Evolutionary conservation across 2,329 filamentous ascomycete species (phyloP).

Genomic region (Verticillium dahliae): DNA sequence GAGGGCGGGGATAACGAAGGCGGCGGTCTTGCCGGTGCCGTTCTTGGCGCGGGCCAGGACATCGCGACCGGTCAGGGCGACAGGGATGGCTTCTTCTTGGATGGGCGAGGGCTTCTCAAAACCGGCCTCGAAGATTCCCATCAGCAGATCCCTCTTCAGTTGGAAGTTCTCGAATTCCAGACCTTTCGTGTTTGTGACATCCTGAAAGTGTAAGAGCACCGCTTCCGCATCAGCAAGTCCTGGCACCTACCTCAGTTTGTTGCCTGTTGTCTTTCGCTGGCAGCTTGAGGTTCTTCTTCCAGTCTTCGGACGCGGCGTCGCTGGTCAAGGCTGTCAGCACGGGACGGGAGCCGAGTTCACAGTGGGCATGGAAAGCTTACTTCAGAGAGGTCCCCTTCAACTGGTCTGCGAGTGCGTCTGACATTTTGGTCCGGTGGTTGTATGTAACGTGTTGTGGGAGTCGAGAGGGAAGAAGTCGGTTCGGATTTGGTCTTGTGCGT

Average conservation of each 20-base stretch:
- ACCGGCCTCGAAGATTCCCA: conserved; percentile 98
- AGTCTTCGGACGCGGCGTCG: conserved; percentile 51
- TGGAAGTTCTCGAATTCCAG: conserved; percentile 97
- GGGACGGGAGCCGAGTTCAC: background rate
- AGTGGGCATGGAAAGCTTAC: conserved; percentile 17
- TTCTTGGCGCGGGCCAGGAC: conserved; percentile 97
- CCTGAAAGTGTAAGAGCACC: conserved; percentile 41
- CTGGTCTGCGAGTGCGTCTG: conserved; percentile 39
- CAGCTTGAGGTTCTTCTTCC: conserved; percentile 67
- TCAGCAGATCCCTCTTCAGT: conserved; percentile 89
- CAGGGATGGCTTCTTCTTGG: conserved; percentile 97
- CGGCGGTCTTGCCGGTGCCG: conserved; percentile 95
- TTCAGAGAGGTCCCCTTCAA: conserved; percentile 34
- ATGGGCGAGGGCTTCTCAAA: conserved; percentile 99
- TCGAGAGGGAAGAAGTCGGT: background rate
- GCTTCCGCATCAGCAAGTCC: background rate
- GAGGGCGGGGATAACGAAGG: conserved; percentile 92
- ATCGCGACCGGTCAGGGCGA: conserved; percentile 89
- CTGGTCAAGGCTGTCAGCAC: conserved; percentile 36
- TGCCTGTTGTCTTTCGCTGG: conserved; percentile 69
- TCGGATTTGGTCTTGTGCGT: background rate
- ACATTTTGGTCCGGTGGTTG: conserved; percentile 21
- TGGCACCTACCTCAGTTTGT: conserved; percentile 66
- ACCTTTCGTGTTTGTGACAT: conserved; percentile 97
- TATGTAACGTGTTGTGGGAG: background rate